These are phyloP conservation scores for Nepenthes alata DNA, from an alignment of 179 eudicot genomes.

Conservation along the genomic window DNA sequence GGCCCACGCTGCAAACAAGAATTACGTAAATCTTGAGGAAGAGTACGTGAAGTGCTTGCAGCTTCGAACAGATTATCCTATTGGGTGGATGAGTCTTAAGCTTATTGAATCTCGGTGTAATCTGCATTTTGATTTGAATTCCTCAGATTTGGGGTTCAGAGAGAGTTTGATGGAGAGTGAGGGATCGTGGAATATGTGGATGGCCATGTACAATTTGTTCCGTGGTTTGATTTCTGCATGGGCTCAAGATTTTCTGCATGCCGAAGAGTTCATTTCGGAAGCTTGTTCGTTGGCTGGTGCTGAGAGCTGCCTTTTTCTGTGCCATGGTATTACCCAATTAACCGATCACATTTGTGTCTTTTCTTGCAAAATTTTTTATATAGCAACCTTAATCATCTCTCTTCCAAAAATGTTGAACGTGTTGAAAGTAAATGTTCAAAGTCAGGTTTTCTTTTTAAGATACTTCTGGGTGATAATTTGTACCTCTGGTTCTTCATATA, in stretches of 20 bases:
- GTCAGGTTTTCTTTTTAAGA: too few relatives aligned
- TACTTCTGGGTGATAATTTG: too few relatives aligned
- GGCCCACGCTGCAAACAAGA: slow-evolving; percentile 53
- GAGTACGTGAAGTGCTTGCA: slow-evolving; percentile 59
- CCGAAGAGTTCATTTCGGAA: slow-evolving; percentile 56
- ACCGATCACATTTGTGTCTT: too few relatives aligned
- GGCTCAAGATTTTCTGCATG: slow-evolving; percentile 40
- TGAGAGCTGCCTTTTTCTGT: slow-evolving; percentile 66
- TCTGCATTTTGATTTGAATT: slow-evolving; percentile 27
- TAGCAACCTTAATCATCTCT: too few relatives aligned
- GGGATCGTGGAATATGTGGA: slow-evolving; percentile 51
- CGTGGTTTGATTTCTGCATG: slow-evolving; percentile 51
- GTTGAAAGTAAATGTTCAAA: too few relatives aligned
- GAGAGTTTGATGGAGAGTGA: slow-evolving; percentile 41
- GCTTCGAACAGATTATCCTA: slow-evolving; percentile 58
- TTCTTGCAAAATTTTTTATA: too few relatives aligned
- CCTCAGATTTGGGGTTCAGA: slow-evolving; percentile 34
- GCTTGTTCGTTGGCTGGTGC: slow-evolving; percentile 53
- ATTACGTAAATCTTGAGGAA: slow-evolving; percentile 25
- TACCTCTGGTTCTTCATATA: too few relatives aligned
- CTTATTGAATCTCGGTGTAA: slow-evolving; percentile 45
- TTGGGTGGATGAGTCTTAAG: slow-evolving; percentile 75
- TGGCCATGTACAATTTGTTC: slow-evolving; percentile 51
- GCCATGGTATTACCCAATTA: slow-evolving; percentile 54
- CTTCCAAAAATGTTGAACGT: too few relatives aligned